A percentile compares a stretch with the other conserved stretches of the same genome.
These are phyloP conservation scores for Cymodocea nodosa DNA, from an alignment of 116 monocot species.

Conservation along the genomic window DNA sequence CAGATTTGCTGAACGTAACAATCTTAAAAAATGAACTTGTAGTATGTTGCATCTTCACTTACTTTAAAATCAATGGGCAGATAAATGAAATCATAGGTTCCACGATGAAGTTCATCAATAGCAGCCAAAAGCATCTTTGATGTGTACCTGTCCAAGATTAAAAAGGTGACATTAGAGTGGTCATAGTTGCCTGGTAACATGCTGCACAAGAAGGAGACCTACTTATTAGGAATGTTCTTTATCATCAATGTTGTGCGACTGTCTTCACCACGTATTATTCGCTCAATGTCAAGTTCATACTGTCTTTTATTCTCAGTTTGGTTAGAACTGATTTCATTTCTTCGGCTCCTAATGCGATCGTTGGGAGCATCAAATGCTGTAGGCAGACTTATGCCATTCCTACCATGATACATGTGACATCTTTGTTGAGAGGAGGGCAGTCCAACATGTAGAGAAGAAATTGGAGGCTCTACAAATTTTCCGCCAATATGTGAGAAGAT, in stretches of 20 bases:
- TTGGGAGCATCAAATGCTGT: slow-evolving; percentile 29
- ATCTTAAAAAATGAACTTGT: not conserved
- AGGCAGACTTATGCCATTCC: slow-evolving; percentile 25
- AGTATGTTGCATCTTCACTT: not conserved
- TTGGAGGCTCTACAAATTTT: slow-evolving; percentile 37
- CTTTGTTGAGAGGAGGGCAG: slow-evolving; percentile 55
- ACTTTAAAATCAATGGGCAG: slow-evolving; percentile 99
- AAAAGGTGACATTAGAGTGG: not conserved
- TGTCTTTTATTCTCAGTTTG: slow-evolving; percentile 66
- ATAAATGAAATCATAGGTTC: slow-evolving; percentile 96
- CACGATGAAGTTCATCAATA: slow-evolving; percentile 88
- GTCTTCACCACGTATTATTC: slow-evolving; percentile 76
- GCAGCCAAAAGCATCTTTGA: slow-evolving; percentile 96
- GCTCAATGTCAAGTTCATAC: slow-evolving; percentile 87
- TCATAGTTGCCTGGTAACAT: not conserved
- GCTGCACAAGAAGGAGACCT: slow-evolving; percentile 5
- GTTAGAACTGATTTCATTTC: slow-evolving; percentile 32
- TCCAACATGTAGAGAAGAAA: slow-evolving; percentile 36
- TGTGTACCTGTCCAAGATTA: slow-evolving; percentile 54
- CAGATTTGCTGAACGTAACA: not conserved
- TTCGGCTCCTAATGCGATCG: slow-evolving; percentile 48
- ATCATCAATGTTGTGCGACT: slow-evolving; percentile 88
- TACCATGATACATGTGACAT: slow-evolving; percentile 39
- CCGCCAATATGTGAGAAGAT: slow-evolving; percentile 36
- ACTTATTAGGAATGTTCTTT: slow-evolving; percentile 99